Conservation (phyloP, 2,329 filamentous ascomycete genomes). For the Colletotrichum noveboracense region DNA sequence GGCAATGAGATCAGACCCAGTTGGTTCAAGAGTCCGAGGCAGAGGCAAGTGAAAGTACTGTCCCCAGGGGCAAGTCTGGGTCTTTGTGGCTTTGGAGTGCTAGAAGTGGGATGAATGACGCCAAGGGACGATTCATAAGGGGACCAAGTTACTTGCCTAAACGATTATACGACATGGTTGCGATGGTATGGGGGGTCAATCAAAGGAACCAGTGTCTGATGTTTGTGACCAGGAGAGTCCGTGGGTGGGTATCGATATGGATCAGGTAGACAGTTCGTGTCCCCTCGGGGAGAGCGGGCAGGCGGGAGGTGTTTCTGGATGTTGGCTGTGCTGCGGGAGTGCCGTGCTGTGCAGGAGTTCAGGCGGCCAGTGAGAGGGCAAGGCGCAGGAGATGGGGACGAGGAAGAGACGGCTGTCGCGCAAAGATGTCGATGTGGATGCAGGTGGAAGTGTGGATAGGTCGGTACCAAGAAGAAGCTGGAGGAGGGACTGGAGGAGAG, state of each 20-base stretch:
- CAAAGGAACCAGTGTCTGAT: constrained; percentile 22
- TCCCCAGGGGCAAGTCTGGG: constrained; percentile 2
- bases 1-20: neutral
- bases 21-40: neutral
- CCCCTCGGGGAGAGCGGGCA: neutral
- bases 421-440: constrained; percentile 2
- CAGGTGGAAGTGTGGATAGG: neutral
- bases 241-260: constrained; percentile 19
- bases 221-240: constrained; percentile 19
- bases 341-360: constrained; percentile 13
- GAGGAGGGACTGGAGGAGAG: neutral
- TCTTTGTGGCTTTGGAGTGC: constrained; percentile 5
- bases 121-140: constrained; percentile 23
- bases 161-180: constrained; percentile 75
- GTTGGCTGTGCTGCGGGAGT: constrained; percentile 14
- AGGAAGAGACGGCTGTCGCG: neutral
- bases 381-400: neutral
- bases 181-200: constrained; percentile 11
- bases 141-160: constrained; percentile 61
- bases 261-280: constrained; percentile 15
- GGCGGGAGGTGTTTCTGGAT: constrained; percentile 13
- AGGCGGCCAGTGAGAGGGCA: neutral
- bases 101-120: constrained; percentile 21
- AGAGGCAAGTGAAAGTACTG: neutral
- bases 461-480: neutral